Evolutionary conservation across 1,284 basidiomycete species (phyloP).

Genomic region (Porodaedalea pini): DNA sequence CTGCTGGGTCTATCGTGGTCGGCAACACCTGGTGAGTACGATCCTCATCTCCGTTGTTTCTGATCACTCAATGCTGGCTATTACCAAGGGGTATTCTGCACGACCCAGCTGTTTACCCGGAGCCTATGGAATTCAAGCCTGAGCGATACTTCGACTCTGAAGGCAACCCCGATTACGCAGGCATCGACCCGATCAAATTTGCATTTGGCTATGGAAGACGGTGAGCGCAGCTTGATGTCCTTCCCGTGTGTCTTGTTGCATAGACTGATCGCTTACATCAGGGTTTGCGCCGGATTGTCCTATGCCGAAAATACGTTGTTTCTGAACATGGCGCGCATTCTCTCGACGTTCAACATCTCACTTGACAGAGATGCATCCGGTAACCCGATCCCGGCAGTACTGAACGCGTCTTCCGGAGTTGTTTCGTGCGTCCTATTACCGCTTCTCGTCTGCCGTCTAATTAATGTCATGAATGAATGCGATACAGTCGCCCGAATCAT

Average conservation of each 20-base stretch:
- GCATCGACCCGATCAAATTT: constrained; percentile 13
- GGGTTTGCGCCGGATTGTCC: constrained; percentile 3
- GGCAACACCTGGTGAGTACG: constrained; percentile 19
- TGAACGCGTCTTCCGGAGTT: constrained; percentile 2
- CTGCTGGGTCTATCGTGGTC: constrained; percentile 20
- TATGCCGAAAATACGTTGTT: constrained; percentile 8
- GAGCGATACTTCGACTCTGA: constrained; percentile 16
- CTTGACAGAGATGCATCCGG: background rate
- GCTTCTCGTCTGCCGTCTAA: too few relatives aligned
- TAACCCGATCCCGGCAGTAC: background rate
- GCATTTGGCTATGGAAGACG: constrained; percentile 18
- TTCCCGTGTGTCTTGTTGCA: too few relatives aligned
- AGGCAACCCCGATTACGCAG: constrained; percentile 10
- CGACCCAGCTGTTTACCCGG: constrained; percentile 15
- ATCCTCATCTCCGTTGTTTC: too few relatives aligned
- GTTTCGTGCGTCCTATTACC: constrained; percentile 8
- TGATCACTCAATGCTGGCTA: background rate
- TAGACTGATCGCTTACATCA: background rate
- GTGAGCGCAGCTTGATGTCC: too few relatives aligned
- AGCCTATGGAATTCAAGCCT: constrained; percentile 17
- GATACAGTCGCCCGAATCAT: background rate
- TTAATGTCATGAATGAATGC: too few relatives aligned
- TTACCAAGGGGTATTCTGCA: constrained; percentile 19
- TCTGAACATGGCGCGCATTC: background rate
- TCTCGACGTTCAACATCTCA: constrained; percentile 10